Conservation (phyloP, 2,329 filamentous ascomycete genomes). For the Monosporascus ibericus region DNA sequence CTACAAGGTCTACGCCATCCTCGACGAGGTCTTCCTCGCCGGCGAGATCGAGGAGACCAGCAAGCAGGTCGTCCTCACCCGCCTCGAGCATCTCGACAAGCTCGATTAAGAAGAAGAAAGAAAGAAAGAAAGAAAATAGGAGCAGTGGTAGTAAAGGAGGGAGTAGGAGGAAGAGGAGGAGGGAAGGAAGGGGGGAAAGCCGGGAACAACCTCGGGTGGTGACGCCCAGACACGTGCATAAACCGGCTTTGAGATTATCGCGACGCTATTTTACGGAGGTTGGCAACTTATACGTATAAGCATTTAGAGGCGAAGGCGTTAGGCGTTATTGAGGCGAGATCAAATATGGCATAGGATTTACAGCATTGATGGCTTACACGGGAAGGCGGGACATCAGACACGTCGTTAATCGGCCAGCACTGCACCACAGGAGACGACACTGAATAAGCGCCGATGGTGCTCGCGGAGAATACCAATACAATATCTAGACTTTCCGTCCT, state of each 20-base stretch:
- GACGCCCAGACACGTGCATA: background rate
- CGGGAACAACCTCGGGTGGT: background rate
- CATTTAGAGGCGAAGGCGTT: slow-evolving; percentile 10
- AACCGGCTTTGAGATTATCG: too few relatives aligned
- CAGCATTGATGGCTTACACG: background rate
- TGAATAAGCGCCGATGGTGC: background rate
- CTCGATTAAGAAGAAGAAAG: slow-evolving; percentile 63
- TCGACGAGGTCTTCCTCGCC: slow-evolving; percentile 95
- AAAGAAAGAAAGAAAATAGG: background rate
- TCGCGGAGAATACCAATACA: background rate
- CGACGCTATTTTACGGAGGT: too few relatives aligned
- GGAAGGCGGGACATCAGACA: background rate
- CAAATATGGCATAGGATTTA: background rate
- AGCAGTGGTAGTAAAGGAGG: too few relatives aligned
- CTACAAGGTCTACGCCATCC: slow-evolving; percentile 90
- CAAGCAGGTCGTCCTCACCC: slow-evolving; percentile 92
- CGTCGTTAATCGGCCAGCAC: too few relatives aligned
- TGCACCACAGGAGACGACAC: too few relatives aligned
- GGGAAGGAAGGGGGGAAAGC: background rate
- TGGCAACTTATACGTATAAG: background rate
- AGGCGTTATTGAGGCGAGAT: slow-evolving; percentile 8
- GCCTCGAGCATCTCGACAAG: slow-evolving; percentile 93
- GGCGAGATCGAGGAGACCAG: slow-evolving; percentile 98
- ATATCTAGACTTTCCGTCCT: background rate
- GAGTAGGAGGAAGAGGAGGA: too few relatives aligned